phyloP scores from a whole-genome alignment of 257 asterid genomes.

The Haberlea rhodopensis region DNA sequence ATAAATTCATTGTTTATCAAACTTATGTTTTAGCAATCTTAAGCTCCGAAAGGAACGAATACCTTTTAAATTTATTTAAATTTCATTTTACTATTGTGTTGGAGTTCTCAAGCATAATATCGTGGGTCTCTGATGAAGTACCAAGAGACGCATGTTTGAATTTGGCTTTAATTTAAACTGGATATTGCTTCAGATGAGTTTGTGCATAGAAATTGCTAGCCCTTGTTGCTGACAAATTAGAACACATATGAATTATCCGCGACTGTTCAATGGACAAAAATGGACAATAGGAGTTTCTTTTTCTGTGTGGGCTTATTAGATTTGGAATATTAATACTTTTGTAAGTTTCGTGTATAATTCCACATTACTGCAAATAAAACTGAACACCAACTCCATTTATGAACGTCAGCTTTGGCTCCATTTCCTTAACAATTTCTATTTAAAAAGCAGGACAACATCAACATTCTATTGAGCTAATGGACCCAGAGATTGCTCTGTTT shows the following conservation, averaged over 20 bases:
- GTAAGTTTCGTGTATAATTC: neutral
- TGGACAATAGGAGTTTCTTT: neutral
- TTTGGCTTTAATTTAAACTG: slow-evolving; percentile 14
- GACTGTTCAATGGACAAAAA: neutral
- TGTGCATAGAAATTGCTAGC: neutral
- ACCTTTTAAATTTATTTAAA: slow-evolving; percentile 2
- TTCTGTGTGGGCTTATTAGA: neutral
- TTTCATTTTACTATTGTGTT: slow-evolving; percentile 6
- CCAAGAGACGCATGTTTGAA: neutral
- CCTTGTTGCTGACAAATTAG: too few species aligned
- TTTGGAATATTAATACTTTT: too few species aligned
- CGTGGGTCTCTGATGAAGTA: slow-evolving; percentile 16
- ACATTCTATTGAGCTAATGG: slow-evolving; percentile 59
- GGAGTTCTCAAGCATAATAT: slow-evolving; percentile 1
- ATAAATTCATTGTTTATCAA: slow-evolving; percentile 9
- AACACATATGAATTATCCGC: neutral
- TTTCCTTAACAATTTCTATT: slow-evolving; percentile 9
- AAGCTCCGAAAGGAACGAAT: slow-evolving; percentile 4
- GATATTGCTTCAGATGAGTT: neutral
- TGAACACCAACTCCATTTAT: neutral
- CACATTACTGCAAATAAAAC: neutral
- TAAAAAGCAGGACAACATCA: slow-evolving; percentile 44
- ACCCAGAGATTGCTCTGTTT: slow-evolving; percentile 81
- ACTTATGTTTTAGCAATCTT: slow-evolving; percentile 14
- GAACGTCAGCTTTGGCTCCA: neutral